Conservation (phyloP, 257 asterid genomes). For the Solanum ahanhuiri region DNA sequence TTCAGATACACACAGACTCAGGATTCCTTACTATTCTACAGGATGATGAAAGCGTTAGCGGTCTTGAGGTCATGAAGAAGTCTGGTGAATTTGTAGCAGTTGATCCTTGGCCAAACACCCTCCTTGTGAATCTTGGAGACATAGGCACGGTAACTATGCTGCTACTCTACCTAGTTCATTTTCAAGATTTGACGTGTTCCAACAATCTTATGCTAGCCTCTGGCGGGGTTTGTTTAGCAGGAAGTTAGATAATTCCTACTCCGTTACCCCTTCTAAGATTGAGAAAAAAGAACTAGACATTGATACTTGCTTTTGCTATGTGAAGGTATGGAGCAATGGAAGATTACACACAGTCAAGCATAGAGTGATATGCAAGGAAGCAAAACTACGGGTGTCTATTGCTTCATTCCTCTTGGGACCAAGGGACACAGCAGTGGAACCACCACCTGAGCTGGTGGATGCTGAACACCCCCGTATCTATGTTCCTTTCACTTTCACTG, state of each 20-base stretch:
- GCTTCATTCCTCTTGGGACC: conserved; percentile 27
- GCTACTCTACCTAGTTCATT: background rate
- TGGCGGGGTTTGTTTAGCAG: background rate
- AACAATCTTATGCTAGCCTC: background rate
- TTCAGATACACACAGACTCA: conserved; percentile 60
- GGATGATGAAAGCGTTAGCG: conserved; percentile 56
- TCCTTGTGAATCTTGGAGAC: conserved; percentile 62
- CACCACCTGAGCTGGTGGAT: conserved; percentile 16
- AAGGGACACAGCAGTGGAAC: conserved; percentile 8
- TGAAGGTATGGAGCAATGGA: conserved; percentile 33
- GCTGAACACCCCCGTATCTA: conserved; percentile 13
- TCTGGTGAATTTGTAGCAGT: conserved; percentile 41
- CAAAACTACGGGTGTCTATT: conserved; percentile 14
- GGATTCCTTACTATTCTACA: conserved; percentile 62
- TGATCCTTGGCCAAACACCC: conserved; percentile 52
- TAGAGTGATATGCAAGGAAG: conserved; percentile 23
- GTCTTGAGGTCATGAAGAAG: conserved; percentile 51
- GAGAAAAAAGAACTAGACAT: background rate
- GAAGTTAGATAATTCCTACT: background rate
- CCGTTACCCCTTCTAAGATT: background rate
- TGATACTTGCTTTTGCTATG: background rate
- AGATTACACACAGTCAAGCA: conserved; percentile 23
- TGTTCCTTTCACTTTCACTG: conserved; percentile 16
- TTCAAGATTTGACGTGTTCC: background rate
- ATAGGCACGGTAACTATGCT: conserved; percentile 29